Evolutionary conservation across 163 green algal genomes (phyloP).

Genomic region (Chlamydomonas reinhardtii): DNA sequence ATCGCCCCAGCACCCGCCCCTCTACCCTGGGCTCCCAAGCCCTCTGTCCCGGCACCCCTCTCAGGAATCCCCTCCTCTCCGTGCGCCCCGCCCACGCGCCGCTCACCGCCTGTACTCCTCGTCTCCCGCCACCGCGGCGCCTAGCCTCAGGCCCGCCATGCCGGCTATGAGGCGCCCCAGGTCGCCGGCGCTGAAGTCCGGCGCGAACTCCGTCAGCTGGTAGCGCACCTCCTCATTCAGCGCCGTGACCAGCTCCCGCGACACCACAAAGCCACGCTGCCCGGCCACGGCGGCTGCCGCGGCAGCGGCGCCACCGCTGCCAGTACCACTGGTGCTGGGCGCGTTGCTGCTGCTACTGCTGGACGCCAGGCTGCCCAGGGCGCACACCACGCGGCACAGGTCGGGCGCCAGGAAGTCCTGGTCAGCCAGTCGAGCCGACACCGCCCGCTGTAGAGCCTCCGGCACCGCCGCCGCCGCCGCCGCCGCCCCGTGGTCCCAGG

Average conservation of each 20-base stretch:
- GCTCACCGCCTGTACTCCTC: conserved; percentile 40
- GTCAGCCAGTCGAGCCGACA: neutral
- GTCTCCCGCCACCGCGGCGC: neutral
- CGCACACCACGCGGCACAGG: conserved; percentile 24
- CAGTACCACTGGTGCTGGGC: no score
- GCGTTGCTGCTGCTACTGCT: no score
- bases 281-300: no score
- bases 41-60: no score
- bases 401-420: conserved; percentile 48
- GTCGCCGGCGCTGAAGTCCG: conserved; percentile 26
- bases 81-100: no score
- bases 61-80: no score
- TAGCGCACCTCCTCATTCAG: conserved; percentile 39
- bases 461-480: neutral
- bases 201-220: conserved; percentile 45
- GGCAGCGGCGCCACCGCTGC: no score
- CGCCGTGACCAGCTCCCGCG: conserved; percentile 1
- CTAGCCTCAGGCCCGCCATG: conserved; percentile 35
- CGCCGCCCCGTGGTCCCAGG: conserved; percentile 17
- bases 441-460: conserved; percentile 18
- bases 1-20: no score
- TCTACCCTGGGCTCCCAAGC: no score
- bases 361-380: conserved; percentile 13
- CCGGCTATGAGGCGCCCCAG: conserved; percentile 37
- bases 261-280: neutral